Evolutionary conservation across 306 rosid species (phyloP), one percentile per base, ranked within the genome.

Genomic region (Ziziphus jujuba): DNA sequence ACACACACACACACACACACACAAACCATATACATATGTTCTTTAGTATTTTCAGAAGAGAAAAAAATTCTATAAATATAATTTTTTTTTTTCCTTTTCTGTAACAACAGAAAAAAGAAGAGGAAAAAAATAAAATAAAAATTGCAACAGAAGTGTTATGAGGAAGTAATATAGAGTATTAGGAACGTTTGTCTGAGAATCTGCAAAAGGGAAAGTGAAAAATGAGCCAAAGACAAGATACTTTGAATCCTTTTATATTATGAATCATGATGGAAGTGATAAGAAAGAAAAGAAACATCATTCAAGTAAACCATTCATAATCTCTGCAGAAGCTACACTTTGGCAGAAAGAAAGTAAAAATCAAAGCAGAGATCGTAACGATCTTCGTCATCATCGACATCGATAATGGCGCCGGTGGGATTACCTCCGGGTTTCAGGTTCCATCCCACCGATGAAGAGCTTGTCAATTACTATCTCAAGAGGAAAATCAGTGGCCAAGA

Each of bases 361-460:
- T 2, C 20, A 20, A 3, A 7, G 8, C n/a, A 16, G 20, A 15
- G 20, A 15, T n/a, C 20, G 24, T 20, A 17, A 7, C 19, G 11
- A 16, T 17, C 20, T 16, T 19, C 20, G 5, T 50, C 20, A 3
- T 14, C 21, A 8, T 15, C 54, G 15, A 49, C 5, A 49, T 16
- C 22, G 22, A 4, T 50, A 50, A 50, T 93, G 99, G 91, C 97
- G 60, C 93, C 97, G 19, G 96, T 93, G 22, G 99, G 99, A 59
- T 81, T 93, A 78, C 99, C 99, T 69, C 99, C 99, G n/a, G 99
- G 99, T 56, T 93, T 93, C 72, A 80, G 99, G 79, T 93, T 93
- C 75, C 99, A 93, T 73, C 99, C 99, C 12, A 93, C 99, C 1
- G 99, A 93, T 57, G 99, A 93, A 75, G 99, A 93, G 79, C 96